Percentiles rank a stretch among this genome's conserved stretches.
These are phyloP conservation scores for Penicillium cataractarum DNA, from an alignment of 495 filamentous ascomycete species.

Conservation along the genomic window DNA sequence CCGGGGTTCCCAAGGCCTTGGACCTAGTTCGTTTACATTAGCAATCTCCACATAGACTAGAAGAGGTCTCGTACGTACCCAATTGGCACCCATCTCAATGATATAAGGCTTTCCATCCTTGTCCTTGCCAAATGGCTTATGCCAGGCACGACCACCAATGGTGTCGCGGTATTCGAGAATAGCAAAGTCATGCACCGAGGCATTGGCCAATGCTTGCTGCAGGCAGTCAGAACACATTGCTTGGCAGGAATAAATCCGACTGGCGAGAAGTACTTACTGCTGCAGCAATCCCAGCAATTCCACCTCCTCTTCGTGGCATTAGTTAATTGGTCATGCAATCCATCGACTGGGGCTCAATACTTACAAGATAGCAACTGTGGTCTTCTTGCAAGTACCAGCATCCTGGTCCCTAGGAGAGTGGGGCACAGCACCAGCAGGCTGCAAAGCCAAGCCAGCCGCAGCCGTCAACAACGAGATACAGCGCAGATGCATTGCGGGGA, in stretches of 20 bases:
- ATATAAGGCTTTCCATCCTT: slow-evolving; percentile 19
- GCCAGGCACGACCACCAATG: slow-evolving; percentile 21
- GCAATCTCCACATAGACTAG: neutral
- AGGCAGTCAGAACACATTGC: neutral
- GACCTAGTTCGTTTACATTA: slow-evolving; percentile 3
- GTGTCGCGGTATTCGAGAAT: slow-evolving; percentile 25
- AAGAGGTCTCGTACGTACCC: slow-evolving; percentile 13
- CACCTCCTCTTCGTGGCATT: slow-evolving; percentile 23
- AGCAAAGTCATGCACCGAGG: slow-evolving; percentile 21
- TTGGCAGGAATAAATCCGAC: no score
- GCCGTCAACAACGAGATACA: slow-evolving; percentile 25
- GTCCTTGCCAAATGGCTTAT: slow-evolving; percentile 20
- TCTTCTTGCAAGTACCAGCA: slow-evolving; percentile 37
- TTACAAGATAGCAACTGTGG: slow-evolving; percentile 44
- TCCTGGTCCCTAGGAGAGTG: slow-evolving; percentile 21
- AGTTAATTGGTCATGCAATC: neutral
- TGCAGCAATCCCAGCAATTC: slow-evolving; percentile 65
- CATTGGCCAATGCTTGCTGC: slow-evolving; percentile 21
- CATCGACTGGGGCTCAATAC: neutral
- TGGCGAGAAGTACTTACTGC: slow-evolving; percentile 42
- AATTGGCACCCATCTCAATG: slow-evolving; percentile 23
- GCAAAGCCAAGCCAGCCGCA: slow-evolving; percentile 22
- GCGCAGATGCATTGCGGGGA: slow-evolving; percentile 21
- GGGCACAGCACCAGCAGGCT: slow-evolving; percentile 26
- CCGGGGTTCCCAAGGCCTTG: slow-evolving; percentile 23